Evolutionary conservation across 495 filamentous ascomycete genomes (phyloP).

Genomic region (Rostrohypoxylon terebratum): DNA sequence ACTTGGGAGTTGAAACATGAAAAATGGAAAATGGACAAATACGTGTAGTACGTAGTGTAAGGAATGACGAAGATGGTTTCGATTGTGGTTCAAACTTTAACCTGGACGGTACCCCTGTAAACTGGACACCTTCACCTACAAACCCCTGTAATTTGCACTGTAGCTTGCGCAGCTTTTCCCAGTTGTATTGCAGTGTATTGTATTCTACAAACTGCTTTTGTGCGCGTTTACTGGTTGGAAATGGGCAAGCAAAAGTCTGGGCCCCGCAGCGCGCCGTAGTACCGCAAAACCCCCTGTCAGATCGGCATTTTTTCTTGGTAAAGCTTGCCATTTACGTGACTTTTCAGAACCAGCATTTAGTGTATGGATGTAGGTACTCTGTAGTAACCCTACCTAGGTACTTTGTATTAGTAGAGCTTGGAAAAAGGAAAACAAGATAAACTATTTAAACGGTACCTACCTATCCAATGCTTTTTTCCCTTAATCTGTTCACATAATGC

Average conservation of each 20-base stretch:
- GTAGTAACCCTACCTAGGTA: no score
- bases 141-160: not conserved
- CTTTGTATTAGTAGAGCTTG: no score
- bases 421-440: conserved; percentile 17
- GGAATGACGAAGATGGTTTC: conserved; percentile 45
- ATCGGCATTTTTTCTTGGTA: conserved; percentile 36
- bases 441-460: not conserved
- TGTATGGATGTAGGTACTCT: no score
- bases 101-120: conserved; percentile 13
- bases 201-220: not conserved
- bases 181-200: no score
- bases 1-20: conserved; percentile 25
- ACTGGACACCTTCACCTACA: not conserved
- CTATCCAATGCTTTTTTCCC: not conserved
- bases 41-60: conserved; percentile 13
- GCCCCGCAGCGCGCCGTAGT: conserved; percentile 15
- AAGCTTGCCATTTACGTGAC: conserved; percentile 8
- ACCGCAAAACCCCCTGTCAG: conserved; percentile 19
- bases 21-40: conserved; percentile 15
- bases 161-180: not conserved
- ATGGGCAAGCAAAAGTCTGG: conserved; percentile 3
- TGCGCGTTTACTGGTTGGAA: not conserved
- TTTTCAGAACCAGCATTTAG: not conserved
- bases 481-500: not conserved
- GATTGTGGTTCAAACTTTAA: conserved; percentile 36